Base-by-base conservation (phyloP, 176 grass and related monocot genomes). In the Metroxylon sagu region DNA sequence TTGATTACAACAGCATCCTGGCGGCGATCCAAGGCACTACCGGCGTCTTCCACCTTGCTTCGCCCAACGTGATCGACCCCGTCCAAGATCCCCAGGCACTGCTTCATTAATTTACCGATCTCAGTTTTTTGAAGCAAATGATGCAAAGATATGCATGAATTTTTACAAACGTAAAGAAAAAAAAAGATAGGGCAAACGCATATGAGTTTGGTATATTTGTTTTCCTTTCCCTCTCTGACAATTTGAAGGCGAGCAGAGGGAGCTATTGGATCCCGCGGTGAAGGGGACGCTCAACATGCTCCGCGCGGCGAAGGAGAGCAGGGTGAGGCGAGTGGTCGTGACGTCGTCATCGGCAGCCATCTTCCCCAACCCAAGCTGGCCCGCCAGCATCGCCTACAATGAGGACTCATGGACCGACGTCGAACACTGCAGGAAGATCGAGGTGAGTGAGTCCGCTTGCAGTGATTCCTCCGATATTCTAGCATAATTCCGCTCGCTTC, bases 211-310 rank as follows among this genome's bases (percentile, higher is more conserved):
- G 7, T 3, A 12, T 12, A 43, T 43, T 43, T 43, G 35, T 14
- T 43, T 10, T 43, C 8, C 2, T 43, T 14, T 6, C 8, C 35
- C 35, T 0, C 31, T 12, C 35, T 43, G 1, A 43, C 23, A 30
- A 59, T 29, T 30, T 28, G 25, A 60, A 5, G 14, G 5, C 4
- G 58, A 5, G 58, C 76, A 91, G 83, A 73, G 59, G 3, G 76
- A 77, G 28, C 39, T 86, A 53, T 39, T 83, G 39, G 73, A 64
- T 16, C 76, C 83, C 15, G 83, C 83, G 53, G 72, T 86, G 56
- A 57, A 79, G 16, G 87, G 87, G 57, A 77, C 87, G 4, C 72
- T 80, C 53, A 80, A 77, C 19, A 79, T 90, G 26, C 83, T 90
- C 14, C 75, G 76, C 0, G 72, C 87, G 7, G 78, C 68, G 0